phyloP scores from a whole-genome alignment of 352 stramenopile genomes.

The Globisporangium acanthophoron region DNA sequence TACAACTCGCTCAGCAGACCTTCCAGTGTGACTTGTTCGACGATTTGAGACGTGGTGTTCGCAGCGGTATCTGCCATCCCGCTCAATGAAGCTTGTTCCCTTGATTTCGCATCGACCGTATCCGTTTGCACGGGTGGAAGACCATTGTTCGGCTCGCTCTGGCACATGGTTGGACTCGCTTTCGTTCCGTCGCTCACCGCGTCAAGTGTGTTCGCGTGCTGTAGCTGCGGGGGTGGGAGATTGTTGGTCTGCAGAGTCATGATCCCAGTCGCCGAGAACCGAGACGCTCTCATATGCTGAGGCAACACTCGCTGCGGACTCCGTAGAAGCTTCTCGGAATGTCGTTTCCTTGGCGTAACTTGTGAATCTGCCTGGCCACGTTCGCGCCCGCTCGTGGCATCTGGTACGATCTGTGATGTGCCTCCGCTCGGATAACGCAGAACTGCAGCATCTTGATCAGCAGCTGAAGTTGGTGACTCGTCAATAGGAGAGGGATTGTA shows the following conservation, averaged over 20 bases:
- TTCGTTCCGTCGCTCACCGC: neutral
- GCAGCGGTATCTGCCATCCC: neutral
- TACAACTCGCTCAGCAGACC: constrained; percentile 60
- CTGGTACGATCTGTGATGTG: neutral
- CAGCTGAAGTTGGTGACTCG: neutral
- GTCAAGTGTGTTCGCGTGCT: neutral
- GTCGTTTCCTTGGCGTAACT: neutral
- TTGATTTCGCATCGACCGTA: neutral
- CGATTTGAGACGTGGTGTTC: neutral
- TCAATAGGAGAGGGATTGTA: neutral
- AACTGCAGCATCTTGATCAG: neutral
- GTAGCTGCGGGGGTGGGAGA: neutral
- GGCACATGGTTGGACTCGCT: constrained; percentile 5
- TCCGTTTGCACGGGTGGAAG: neutral
- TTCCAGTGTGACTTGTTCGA: constrained; percentile 33
- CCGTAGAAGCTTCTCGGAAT: neutral
- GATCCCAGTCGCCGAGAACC: neutral
- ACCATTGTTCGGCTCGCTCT: constrained; percentile 6
- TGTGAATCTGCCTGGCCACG: neutral
- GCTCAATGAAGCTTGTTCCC: neutral
- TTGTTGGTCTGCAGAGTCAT: neutral
- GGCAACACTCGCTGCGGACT: constrained; percentile 4
- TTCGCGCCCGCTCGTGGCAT: neutral
- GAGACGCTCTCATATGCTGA: neutral
- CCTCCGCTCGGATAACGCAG: neutral